These are phyloP conservation scores for Trametes maxima DNA, from an alignment of 768 basidiomycete genomes.

Conservation along the genomic window DNA sequence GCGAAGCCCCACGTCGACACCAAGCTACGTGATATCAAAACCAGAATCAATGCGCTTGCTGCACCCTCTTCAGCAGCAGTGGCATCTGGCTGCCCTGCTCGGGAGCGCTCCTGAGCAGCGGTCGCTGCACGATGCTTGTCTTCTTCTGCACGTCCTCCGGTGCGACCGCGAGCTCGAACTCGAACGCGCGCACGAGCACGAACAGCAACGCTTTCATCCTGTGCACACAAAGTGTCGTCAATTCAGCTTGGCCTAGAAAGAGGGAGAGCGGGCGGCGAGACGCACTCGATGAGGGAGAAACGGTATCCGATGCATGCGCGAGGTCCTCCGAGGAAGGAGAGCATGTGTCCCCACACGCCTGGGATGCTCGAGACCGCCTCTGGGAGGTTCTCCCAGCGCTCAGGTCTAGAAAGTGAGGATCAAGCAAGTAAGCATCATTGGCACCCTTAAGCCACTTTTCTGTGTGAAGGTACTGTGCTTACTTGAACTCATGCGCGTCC, in stretches of 20 bases:
- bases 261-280: constrained; percentile 49
- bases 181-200: constrained; percentile 35
- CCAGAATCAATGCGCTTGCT: constrained; percentile 44
- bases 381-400: constrained; percentile 58
- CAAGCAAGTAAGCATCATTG: neutral
- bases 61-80: constrained; percentile 33
- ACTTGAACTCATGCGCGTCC: constrained; percentile 66
- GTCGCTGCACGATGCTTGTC: constrained; percentile 28
- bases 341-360: constrained; percentile 59
- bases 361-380: constrained; percentile 49
- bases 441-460: no score
- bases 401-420: constrained; percentile 48
- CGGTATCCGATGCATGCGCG: constrained; percentile 68
- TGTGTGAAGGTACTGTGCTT: neutral
- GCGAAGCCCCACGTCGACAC: no score
- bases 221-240: neutral
- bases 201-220: constrained; percentile 39
- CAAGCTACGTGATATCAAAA: constrained; percentile 25
- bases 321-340: constrained; percentile 67
- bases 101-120: constrained; percentile 23
- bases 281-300: constrained; percentile 64
- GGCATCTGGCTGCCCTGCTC: constrained; percentile 27
- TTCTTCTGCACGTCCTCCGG: constrained; percentile 26
- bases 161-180: constrained; percentile 35
- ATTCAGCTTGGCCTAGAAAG: neutral